Percentiles rank a stretch among this genome's conserved stretches.
Conservation (phyloP, 225 moss, liverwort and hornwort species). For the Neckera pumila region DNA sequence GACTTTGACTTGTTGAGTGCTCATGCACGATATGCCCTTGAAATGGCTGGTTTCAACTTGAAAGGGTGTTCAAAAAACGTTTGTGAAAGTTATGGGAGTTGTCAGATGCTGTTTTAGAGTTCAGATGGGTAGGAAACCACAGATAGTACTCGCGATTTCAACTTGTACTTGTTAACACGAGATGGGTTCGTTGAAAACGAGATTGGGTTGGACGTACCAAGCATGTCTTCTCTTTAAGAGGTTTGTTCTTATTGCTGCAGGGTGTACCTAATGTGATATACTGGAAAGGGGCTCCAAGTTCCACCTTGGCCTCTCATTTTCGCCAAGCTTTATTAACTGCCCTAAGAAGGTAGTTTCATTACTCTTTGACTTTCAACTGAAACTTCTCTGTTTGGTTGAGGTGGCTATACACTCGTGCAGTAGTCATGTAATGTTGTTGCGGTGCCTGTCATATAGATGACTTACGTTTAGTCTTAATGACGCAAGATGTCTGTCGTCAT, state of each 20-base stretch:
- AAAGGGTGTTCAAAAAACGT: neutral
- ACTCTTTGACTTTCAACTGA: neutral
- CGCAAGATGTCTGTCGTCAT: neutral
- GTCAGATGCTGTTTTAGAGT: neutral
- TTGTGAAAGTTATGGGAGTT: neutral
- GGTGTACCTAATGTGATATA: slow-evolving; percentile 79
- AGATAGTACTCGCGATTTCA: neutral
- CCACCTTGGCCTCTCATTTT: slow-evolving; percentile 59
- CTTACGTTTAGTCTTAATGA: neutral
- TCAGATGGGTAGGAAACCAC: neutral
- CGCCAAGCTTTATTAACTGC: slow-evolving; percentile 73
- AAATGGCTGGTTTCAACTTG: neutral
- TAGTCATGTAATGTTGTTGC: neutral
- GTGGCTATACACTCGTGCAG: neutral
- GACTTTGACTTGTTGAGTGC: neutral
- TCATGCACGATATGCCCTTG: neutral
- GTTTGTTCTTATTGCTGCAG: slow-evolving; percentile 29
- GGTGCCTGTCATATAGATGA: neutral
- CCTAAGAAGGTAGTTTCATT: slow-evolving; percentile 54
- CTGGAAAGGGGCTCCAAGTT: slow-evolving; percentile 68
- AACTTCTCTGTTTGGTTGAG: neutral
- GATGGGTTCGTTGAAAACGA: neutral
- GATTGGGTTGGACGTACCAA: neutral
- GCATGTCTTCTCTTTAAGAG: neutral
- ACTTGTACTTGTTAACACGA: neutral